Evolutionary conservation across 2,329 filamentous ascomycete genomes (phyloP).

Genomic region (Cladosporium colombiae): DNA sequence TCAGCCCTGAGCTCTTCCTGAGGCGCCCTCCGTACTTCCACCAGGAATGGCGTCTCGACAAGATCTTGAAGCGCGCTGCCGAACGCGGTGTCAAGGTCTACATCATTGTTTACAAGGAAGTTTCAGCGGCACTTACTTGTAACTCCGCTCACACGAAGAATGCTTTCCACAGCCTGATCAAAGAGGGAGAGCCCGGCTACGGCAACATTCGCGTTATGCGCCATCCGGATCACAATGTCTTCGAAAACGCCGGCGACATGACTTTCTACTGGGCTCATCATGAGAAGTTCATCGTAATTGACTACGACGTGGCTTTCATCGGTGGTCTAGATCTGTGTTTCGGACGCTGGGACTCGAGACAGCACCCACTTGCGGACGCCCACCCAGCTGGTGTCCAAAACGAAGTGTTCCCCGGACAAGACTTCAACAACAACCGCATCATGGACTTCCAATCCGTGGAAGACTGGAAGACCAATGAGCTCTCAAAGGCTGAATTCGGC

Average conservation of each 20-base stretch:
- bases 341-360: conserved; percentile 85
- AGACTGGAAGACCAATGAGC: conserved; percentile 90
- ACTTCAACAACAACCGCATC: conserved; percentile 96
- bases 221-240: conserved; percentile 91
- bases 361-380: conserved; percentile 82
- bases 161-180: conserved; percentile 75
- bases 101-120: conserved; percentile 88
- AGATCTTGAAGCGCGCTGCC: conserved; percentile 81
- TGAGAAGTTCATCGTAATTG: conserved; percentile 95
- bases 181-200: conserved; percentile 75
- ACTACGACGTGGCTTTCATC: conserved; percentile 88
- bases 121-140: conserved; percentile 67
- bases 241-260: conserved; percentile 93
- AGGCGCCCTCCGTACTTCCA: conserved; percentile 79
- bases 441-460: conserved; percentile 92
- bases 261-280: conserved; percentile 98
- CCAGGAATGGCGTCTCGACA: conserved; percentile 84
- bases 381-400: conserved; percentile 80
- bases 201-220: conserved; percentile 88
- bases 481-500: conserved; percentile 86
- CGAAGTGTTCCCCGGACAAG: conserved; percentile 91
- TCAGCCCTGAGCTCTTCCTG: conserved; percentile 84
- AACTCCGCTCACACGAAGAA: conserved; percentile 93
- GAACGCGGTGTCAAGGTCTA: conserved; percentile 94
- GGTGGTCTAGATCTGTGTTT: conserved; percentile 95